phyloP scores from a whole-genome alignment of 495 filamentous ascomycete species.

The Tuber magnatum region DNA sequence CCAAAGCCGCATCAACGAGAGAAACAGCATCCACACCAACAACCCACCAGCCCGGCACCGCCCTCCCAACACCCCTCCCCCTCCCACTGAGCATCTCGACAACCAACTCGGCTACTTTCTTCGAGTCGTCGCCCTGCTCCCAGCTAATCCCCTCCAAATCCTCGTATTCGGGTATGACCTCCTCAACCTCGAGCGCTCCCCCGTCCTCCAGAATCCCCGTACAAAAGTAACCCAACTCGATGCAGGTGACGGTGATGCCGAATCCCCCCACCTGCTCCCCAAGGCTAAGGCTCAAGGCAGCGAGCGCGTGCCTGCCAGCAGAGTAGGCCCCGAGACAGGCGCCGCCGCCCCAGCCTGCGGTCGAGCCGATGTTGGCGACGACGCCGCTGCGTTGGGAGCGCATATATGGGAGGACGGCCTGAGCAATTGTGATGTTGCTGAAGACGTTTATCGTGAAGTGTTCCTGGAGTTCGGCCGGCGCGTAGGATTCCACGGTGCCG shows the following conservation, averaged over 20 bases:
- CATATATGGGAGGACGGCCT: conserved; percentile 48
- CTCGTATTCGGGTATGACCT: neutral
- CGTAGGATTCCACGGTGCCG: neutral
- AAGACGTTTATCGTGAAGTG: conserved; percentile 1
- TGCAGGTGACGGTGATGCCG: conserved; percentile 45
- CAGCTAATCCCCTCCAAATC: neutral
- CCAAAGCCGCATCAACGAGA: neutral
- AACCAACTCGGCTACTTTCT: conserved; percentile 39
- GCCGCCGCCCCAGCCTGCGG: conserved; percentile 31
- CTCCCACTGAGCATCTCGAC: conserved; percentile 42
- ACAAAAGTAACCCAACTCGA: conserved; percentile 52
- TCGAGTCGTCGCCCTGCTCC: conserved; percentile 44
- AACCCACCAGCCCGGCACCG: neutral
- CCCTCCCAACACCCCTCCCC: neutral
- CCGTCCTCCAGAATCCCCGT: conserved; percentile 21
- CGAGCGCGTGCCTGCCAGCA: neutral
- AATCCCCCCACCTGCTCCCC: conserved; percentile 47
- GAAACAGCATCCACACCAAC: neutral
- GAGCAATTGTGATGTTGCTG: conserved; percentile 12
- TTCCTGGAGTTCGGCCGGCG: neutral
- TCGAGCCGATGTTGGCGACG: conserved; percentile 50
- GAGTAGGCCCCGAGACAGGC: neutral
- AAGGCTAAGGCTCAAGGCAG: conserved; percentile 41
- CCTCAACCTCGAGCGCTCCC: neutral
- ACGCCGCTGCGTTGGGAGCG: conserved; percentile 44